Conservation (phyloP, 495 filamentous ascomycete genomes). For the Neurospora sp. region DNA sequence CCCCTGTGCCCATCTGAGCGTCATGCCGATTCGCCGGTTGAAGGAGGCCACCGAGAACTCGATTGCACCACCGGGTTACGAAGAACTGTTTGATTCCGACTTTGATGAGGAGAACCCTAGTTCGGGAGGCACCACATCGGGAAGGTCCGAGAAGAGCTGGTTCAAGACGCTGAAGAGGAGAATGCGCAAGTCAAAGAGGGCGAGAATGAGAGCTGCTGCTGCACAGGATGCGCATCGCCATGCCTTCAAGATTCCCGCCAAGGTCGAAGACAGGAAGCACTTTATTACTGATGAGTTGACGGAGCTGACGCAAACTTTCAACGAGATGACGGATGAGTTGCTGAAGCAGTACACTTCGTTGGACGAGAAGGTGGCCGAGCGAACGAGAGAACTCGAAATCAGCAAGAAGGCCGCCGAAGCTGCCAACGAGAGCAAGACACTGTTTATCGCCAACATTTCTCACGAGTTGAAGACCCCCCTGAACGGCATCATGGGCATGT, state of each 20-base stretch:
- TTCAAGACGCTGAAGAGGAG: conserved; percentile 25
- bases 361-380: conserved; percentile 73
- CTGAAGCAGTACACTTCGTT: conserved; percentile 73
- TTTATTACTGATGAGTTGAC: conserved; percentile 77
- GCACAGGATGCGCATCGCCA: conserved; percentile 38
- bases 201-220: conserved; percentile 21
- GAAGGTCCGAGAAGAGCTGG: conserved; percentile 29
- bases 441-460: conserved; percentile 94
- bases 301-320: conserved; percentile 78
- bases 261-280: conserved; percentile 66
- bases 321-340: conserved; percentile 88
- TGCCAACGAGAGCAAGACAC: conserved; percentile 87
- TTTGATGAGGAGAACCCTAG: conserved; percentile 35
- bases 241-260: conserved; percentile 71
- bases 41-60: conserved; percentile 71
- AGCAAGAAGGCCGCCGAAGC: conserved; percentile 86
- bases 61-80: conserved; percentile 52
- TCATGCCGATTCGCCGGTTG: conserved; percentile 67
- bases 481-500: conserved; percentile 92
- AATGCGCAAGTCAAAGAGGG: conserved; percentile 14
- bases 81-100: conserved; percentile 31
- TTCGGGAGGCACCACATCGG: conserved; percentile 24
- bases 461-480: conserved; percentile 89
- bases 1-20: conserved; percentile 68
- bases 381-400: conserved; percentile 74